Percentiles rank a stretch among this genome's conserved stretches.
Conservation (phyloP, 352 stramenopile species). For the Pythium aphanidermatum region DNA sequence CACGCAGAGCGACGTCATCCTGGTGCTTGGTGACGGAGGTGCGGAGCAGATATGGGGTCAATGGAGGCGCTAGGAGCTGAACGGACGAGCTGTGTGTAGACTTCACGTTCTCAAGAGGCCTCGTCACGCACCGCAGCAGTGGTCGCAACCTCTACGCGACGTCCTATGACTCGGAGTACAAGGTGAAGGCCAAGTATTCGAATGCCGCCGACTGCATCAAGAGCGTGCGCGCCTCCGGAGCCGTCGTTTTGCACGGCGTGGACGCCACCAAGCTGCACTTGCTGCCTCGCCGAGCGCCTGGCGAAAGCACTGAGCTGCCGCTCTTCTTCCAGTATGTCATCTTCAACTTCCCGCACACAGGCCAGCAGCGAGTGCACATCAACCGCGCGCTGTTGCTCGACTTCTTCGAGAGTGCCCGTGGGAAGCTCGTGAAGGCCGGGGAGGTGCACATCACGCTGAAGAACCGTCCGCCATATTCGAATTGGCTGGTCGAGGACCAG, state of each 20-base stretch:
- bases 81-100: no score
- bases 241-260: conserved; percentile 57
- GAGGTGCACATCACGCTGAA: conserved; percentile 86
- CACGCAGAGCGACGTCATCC: conserved; percentile 38
- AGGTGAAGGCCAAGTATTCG: conserved; percentile 68
- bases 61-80: no score
- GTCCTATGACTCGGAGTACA: conserved; percentile 66
- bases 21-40: conserved; percentile 78
- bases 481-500: conserved; percentile 85
- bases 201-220: conserved; percentile 71
- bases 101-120: conserved; percentile 74
- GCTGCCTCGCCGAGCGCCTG: conserved; percentile 24
- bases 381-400: conserved; percentile 74
- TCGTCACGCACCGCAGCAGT: conserved; percentile 55
- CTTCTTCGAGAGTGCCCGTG: conserved; percentile 80
- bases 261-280: conserved; percentile 75
- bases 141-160: conserved; percentile 59
- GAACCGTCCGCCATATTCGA: conserved; percentile 79
- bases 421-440: conserved; percentile 44
- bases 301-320: conserved; percentile 18
- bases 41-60: no score
- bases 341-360: conserved; percentile 89
- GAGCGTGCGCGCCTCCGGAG: conserved; percentile 31
- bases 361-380: conserved; percentile 83
- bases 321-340: conserved; percentile 78